A percentile compares a stretch with the other conserved stretches of the same genome.
These are phyloP conservation scores for Rhynchospora pubera DNA, from an alignment of 176 grass and related monocot genomes.

Conservation along the genomic window DNA sequence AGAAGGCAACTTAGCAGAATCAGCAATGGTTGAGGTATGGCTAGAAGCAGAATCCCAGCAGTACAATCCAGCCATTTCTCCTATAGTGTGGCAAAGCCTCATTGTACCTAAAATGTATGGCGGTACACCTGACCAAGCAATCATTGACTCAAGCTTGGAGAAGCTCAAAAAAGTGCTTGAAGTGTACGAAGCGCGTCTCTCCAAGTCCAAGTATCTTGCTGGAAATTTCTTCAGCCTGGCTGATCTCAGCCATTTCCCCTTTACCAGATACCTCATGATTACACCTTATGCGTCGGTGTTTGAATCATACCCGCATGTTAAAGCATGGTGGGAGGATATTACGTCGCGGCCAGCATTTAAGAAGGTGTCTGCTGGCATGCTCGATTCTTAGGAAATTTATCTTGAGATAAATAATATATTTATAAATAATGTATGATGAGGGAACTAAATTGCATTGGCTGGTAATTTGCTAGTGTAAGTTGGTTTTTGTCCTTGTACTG, in stretches of 20 bases:
- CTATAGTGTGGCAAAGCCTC: slow-evolving; percentile 21
- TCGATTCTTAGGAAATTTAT: too few relatives aligned
- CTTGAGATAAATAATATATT: too few relatives aligned
- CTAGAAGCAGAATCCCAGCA: slow-evolving; percentile 36
- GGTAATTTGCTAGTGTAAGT: too few relatives aligned
- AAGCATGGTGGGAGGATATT: slow-evolving; percentile 34
- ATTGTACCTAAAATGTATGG: slow-evolving; percentile 3
- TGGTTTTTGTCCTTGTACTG: too few relatives aligned
- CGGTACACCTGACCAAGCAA: slow-evolving; percentile 10
- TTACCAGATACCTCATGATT: slow-evolving; percentile 15
- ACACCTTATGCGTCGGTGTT: slow-evolving; percentile 17
- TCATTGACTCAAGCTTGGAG: slow-evolving; percentile 17
- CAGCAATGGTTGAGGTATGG: slow-evolving; percentile 33
- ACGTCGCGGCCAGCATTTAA: slow-evolving; percentile 20
- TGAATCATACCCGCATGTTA: slow-evolving; percentile 27
- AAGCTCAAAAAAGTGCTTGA: slow-evolving; percentile 32
- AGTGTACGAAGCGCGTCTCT: slow-evolving; percentile 33
- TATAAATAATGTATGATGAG: too few relatives aligned
- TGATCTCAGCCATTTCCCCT: slow-evolving; percentile 31
- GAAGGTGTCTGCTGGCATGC: slow-evolving; percentile 16
- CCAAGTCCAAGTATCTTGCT: slow-evolving; percentile 28
- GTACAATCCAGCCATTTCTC: slow-evolving; percentile 22
- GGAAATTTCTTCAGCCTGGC: slow-evolving; percentile 40
- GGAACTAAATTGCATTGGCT: too few relatives aligned
- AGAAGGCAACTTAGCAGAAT: slow-evolving; percentile 14